phyloP scores from a whole-genome alignment of 345 rosid species.

The Acer campestre region DNA sequence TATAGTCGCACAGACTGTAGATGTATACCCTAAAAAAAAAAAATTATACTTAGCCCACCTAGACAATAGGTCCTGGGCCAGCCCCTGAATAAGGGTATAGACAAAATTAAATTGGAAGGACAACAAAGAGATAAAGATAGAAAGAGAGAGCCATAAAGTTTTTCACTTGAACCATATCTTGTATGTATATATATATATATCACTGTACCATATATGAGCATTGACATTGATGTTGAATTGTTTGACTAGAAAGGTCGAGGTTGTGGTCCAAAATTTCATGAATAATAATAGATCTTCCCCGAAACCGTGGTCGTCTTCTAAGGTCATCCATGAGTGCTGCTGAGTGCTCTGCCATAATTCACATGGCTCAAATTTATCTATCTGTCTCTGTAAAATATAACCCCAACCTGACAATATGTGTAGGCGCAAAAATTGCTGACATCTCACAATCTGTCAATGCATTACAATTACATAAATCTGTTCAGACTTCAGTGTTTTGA shows the following conservation, averaged over 20 bases:
- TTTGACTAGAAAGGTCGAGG: not conserved
- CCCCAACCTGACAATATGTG: conserved; percentile 4
- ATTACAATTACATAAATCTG: too few species aligned
- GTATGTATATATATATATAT: too few species aligned
- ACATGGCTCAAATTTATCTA: conserved; percentile 15
- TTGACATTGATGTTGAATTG: not conserved
- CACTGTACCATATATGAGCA: not conserved
- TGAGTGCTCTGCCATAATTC: not conserved
- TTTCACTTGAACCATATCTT: too few species aligned
- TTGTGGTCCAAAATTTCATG: conserved; percentile 21
- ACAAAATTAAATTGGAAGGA: too few species aligned
- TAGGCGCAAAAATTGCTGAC: conserved; percentile 11
- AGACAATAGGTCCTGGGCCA: too few species aligned
- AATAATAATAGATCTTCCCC: not conserved
- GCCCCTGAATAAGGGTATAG: too few species aligned
- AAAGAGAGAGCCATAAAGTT: too few species aligned
- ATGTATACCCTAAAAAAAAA: too few species aligned
- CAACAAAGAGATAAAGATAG: too few species aligned
- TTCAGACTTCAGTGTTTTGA: too few species aligned
- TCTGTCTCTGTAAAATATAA: not conserved
- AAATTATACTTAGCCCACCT: too few species aligned
- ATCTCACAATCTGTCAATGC: not conserved
- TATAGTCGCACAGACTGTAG: too few species aligned
- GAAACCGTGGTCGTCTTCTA: not conserved
- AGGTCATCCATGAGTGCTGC: not conserved